Evolutionary conservation across 441 rosid species (phyloP).

Genomic region (Breynia disticha): DNA sequence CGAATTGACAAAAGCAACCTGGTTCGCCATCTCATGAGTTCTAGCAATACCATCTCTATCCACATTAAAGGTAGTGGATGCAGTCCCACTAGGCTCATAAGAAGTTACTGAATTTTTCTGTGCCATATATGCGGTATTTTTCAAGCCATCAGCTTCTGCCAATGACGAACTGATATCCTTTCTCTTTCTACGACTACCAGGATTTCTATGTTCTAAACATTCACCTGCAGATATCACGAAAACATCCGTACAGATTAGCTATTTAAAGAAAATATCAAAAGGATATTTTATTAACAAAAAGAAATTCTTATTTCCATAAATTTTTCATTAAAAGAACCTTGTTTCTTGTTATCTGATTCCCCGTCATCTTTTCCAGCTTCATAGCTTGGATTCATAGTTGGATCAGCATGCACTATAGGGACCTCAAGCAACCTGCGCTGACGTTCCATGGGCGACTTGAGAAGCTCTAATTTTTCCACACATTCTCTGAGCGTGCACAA

Average conservation of each 20-base stretch:
- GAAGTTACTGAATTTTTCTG: slow-evolving; percentile 24
- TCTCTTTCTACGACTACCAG: slow-evolving; percentile 27
- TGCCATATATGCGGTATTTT: slow-evolving; percentile 29
- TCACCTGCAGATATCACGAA: slow-evolving; percentile 36
- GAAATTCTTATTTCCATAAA: slow-evolving; percentile 10
- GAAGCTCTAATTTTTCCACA: slow-evolving; percentile 65
- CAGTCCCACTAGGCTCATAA: slow-evolving; percentile 23
- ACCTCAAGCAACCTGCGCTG: slow-evolving; percentile 59
- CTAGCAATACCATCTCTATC: slow-evolving; percentile 27
- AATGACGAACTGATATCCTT: slow-evolving; percentile 19
- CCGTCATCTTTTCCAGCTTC: slow-evolving; percentile 45
- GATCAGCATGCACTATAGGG: slow-evolving; percentile 66
- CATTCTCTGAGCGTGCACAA: slow-evolving; percentile 75
- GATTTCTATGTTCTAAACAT: slow-evolving; percentile 20
- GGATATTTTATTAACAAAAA: too few species aligned
- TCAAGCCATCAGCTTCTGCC: slow-evolving; percentile 25
- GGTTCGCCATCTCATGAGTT: slow-evolving; percentile 23
- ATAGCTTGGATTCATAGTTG: slow-evolving; percentile 40
- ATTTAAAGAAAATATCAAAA: slow-evolving; percentile 3
- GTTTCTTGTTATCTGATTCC: slow-evolving; percentile 35
- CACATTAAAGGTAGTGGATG: slow-evolving; percentile 13
- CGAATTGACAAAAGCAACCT: slow-evolving; percentile 21
- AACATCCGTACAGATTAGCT: slow-evolving; percentile 11
- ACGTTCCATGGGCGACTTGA: slow-evolving; percentile 62
- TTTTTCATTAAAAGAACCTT: slow-evolving; percentile 31